Evolutionary conservation across 768 basidiomycete species (phyloP).

Genomic region (Pleurotus djamor): DNA sequence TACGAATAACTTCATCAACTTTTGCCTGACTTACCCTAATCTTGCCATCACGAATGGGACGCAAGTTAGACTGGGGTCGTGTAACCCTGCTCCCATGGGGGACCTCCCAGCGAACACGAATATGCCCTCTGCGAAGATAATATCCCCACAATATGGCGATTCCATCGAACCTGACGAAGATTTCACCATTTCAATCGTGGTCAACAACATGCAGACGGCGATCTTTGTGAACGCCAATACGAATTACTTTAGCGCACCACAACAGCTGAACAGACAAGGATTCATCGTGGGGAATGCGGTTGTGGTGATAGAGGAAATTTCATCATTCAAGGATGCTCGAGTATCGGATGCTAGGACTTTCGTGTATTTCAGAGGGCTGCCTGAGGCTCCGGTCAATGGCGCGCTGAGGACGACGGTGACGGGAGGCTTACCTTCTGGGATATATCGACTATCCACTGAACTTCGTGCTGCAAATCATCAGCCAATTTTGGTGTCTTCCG

Average conservation of each 20-base stretch:
- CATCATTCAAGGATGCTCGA: constrained; percentile 37
- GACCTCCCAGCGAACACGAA: constrained; percentile 44
- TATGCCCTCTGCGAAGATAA: constrained; percentile 50
- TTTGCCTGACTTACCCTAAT: constrained; percentile 41
- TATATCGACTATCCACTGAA: constrained; percentile 60
- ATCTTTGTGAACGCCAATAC: constrained; percentile 54
- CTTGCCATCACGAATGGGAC: constrained; percentile 54
- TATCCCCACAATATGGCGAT: constrained; percentile 38
- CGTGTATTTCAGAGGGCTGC: constrained; percentile 56
- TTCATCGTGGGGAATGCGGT: constrained; percentile 58
- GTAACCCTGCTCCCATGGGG: constrained; percentile 60
- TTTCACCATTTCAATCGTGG: constrained; percentile 49
- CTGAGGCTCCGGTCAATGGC: constrained; percentile 42
- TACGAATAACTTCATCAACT: constrained; percentile 63
- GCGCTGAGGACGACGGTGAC: constrained; percentile 48
- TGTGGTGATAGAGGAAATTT: constrained; percentile 51
- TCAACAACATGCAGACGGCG: constrained; percentile 43
- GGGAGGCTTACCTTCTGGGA: constrained; percentile 53
- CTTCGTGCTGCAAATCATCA: constrained; percentile 58
- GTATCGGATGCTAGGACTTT: constrained; percentile 50
- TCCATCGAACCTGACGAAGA: constrained; percentile 39
- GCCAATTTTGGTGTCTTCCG: constrained; percentile 54
- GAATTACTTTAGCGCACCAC: constrained; percentile 57
- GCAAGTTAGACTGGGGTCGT: constrained; percentile 50
- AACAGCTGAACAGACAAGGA: constrained; percentile 48